These are phyloP conservation scores for Neopestalotiopsis rosae DNA, from an alignment of 2,329 filamentous ascomycete species.

Conservation along the genomic window DNA sequence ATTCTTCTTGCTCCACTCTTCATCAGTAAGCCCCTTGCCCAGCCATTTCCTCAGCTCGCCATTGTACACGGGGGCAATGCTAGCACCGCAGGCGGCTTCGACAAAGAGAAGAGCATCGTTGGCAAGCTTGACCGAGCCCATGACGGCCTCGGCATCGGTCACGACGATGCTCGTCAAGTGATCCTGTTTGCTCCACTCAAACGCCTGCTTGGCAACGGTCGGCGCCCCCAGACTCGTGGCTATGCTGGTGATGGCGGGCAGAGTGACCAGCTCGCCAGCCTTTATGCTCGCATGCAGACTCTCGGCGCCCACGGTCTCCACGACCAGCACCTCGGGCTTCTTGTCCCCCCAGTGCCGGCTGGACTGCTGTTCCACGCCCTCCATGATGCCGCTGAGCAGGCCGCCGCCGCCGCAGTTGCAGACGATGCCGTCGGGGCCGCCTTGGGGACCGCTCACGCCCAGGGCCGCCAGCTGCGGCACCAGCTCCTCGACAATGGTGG, in stretches of 20 bases:
- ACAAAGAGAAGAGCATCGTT: slow-evolving; percentile 84
- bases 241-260: slow-evolving; percentile 75
- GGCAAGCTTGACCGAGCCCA: slow-evolving; percentile 76
- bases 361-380: slow-evolving; percentile 62
- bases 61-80: slow-evolving; percentile 71
- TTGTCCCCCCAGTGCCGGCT: slow-evolving; percentile 38
- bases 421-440: slow-evolving; percentile 64
- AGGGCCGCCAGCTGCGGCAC: slow-evolving; percentile 43
- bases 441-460: slow-evolving; percentile 29
- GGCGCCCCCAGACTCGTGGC: slow-evolving; percentile 78
- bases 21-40: slow-evolving; percentile 55
- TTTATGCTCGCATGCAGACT: slow-evolving; percentile 68
- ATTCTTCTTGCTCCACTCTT: slow-evolving; percentile 69
- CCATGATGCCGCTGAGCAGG: slow-evolving; percentile 76
- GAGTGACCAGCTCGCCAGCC: slow-evolving; percentile 61
- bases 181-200: slow-evolving; percentile 60
- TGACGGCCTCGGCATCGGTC: slow-evolving; percentile 78
- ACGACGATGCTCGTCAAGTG: slow-evolving; percentile 65
- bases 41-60: slow-evolving; percentile 66
- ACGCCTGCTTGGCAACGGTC: slow-evolving; percentile 71
- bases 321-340: slow-evolving; percentile 65
- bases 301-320: slow-evolving; percentile 79
- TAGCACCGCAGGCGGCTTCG: slow-evolving; percentile 85
- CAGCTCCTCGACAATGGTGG: slow-evolving; percentile 61
- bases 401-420: slow-evolving; percentile 85